phyloP scores from a whole-genome alignment of 306 rosid species.

The Prunus armeniaca region DNA sequence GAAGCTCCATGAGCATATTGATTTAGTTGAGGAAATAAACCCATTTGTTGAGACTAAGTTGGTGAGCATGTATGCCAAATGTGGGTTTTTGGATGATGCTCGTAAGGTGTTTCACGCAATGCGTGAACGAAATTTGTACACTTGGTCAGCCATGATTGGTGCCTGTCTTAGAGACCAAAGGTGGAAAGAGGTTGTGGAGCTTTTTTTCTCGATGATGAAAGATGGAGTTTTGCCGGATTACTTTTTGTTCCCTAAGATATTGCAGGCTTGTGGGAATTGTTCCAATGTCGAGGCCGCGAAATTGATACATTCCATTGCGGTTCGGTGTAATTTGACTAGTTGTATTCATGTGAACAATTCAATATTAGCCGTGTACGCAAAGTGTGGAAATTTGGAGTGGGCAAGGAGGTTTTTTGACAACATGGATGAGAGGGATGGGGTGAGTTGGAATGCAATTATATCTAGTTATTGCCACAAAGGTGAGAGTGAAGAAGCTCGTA shows the following conservation, averaged over 20 bases:
- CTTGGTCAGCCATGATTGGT: conserved; percentile 98
- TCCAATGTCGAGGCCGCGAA: conserved; percentile 46
- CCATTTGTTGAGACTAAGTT: conserved; percentile 84
- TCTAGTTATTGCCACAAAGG: conserved; percentile 68
- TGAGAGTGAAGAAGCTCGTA: conserved; percentile 52
- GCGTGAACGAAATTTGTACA: conserved; percentile 72
- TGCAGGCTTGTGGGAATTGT: conserved; percentile 76
- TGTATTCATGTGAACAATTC: conserved; percentile 48
- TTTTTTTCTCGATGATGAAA: conserved; percentile 61
- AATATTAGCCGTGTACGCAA: conserved; percentile 64
- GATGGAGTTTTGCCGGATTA: conserved; percentile 70
- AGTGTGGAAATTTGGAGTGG: conserved; percentile 54
- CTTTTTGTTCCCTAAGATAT: conserved; percentile 65
- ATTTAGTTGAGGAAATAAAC: conserved; percentile 42
- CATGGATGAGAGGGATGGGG: conserved; percentile 57
- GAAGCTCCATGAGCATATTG: conserved; percentile 64
- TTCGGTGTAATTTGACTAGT: conserved; percentile 46
- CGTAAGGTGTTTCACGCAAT: conserved; percentile 76
- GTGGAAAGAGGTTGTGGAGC: conserved; percentile 67
- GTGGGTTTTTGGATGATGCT: conserved; percentile 70
- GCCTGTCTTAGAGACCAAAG: conserved; percentile 58
- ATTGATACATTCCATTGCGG: conserved; percentile 66
- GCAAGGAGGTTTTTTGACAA: conserved; percentile 58
- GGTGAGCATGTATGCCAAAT: conserved; percentile 83
- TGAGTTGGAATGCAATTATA: conserved; percentile 74